Conservation (phyloP, 345 rosid species). For the rapeseed (Brassica napus) region Da-Ae NC_063442.1:31212501-31213000, state of each 20-base stretch:
- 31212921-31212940: neutral
- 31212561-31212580: neutral
- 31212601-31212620: neutral
- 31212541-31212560: neutral
- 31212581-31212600: neutral
- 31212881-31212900: slow-evolving; percentile 31
- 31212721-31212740: neutral
- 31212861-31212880: slow-evolving; percentile 31
- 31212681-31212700: slow-evolving; percentile 15
- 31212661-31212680: slow-evolving; percentile 24
- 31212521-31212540: neutral
- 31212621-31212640: neutral
- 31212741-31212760: slow-evolving; percentile 23
- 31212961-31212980: neutral
- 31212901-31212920: slow-evolving; percentile 27
- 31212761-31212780: slow-evolving; percentile 26
- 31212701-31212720: neutral
- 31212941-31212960: neutral
- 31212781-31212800: slow-evolving; percentile 17
- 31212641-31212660: slow-evolving; percentile 30
- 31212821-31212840: slow-evolving; percentile 28
- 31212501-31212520: neutral
- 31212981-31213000: neutral
- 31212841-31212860: slow-evolving; percentile 33
- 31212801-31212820: slow-evolving; percentile 31